Base-by-base conservation (phyloP, 1,284 basidiomycete species). In the Xerocomus nothofagi region DNA sequence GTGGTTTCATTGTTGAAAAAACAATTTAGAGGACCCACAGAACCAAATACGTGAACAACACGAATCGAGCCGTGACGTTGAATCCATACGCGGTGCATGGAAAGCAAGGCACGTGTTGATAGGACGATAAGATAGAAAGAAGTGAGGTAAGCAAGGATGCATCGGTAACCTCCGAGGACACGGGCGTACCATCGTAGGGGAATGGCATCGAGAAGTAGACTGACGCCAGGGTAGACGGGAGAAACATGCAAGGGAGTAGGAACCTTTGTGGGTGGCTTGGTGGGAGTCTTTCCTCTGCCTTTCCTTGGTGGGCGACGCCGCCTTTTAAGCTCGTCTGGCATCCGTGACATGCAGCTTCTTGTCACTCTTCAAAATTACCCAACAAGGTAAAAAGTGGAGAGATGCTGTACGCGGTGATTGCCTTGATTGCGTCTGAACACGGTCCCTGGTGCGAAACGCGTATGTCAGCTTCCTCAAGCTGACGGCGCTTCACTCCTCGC, bases 31-130 rank as follows among this genome's bases (percentile, higher is more conserved):
- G 64, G 64, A 66, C 64, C 64, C 64, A 66, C 66, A 68, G 30
- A 40, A 38, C 66, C 64, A 66, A 66, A 66, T 56, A 66, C 24
- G 44, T 32, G 49, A 36, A 61, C 66, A 66, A 67, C 58, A 64
- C 43, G 37, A 32, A 17, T 42, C 7, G 32, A 39, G 36, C 33
- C 40, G 57, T 55, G 34, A 54, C 30, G 44, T 44, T 15, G 47
- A 45, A 42, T n/a, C n/a, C 24, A 43, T 39, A 50, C 46, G 62
- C 50, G 53, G 50, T 52, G 52, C 46, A 53, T 50, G 32, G 18
- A 39, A 43, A 18, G 17, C 8, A 32, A 38, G n/a, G 23, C 21
- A 43, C 43, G 44, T 17, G 32, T 17, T 12, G 23, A 5, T 15
- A 57, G 58, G 55, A 65, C 59, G 54, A 63, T 64, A 61, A 61